Evolutionary conservation across 805 yeast species (phyloP).

Genomic region (Spathaspora boniae): DNA sequence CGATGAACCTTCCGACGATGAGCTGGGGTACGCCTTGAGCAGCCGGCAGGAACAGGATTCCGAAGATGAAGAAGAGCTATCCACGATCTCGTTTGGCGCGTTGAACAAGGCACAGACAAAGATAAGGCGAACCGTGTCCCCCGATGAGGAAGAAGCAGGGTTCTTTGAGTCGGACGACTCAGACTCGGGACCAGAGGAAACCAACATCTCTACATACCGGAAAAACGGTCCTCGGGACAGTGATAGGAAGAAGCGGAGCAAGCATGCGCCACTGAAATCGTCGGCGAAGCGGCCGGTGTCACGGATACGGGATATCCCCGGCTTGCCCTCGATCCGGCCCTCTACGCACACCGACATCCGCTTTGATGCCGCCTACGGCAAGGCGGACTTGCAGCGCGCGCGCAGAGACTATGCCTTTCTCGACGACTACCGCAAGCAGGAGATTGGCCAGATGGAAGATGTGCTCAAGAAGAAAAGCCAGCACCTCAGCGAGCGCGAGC

Average conservation of each 20-base stretch:
- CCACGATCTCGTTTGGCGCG: conserved; percentile 61
- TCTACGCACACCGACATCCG: conserved; percentile 71
- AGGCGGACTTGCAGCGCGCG: conserved; percentile 63
- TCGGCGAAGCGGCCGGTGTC: conserved; percentile 73
- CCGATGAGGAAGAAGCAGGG: conserved; percentile 9
- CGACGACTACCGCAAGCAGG: conserved; percentile 79
- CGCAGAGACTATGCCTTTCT: conserved; percentile 80
- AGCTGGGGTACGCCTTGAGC: conserved; percentile 5
- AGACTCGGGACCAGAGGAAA: conserved; percentile 8
- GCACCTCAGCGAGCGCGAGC: conserved; percentile 42
- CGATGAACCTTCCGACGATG: conserved; percentile 15
- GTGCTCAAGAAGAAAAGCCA: conserved; percentile 54
- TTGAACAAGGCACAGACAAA: conserved; percentile 57
- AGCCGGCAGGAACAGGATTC: conserved; percentile 6
- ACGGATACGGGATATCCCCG: conserved; percentile 70
- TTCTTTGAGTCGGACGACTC: conserved; percentile 7
- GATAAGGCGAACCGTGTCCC: too few relatives aligned
- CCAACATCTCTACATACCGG: not conserved
- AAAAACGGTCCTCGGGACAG: too few relatives aligned
- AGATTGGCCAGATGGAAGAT: conserved; percentile 56
- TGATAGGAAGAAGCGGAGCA: conserved; percentile 42
- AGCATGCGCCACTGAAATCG: conserved; percentile 85
- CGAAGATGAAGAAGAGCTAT: conserved; percentile 43
- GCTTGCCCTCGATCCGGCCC: conserved; percentile 44
- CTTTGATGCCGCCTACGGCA: conserved; percentile 87